phyloP scores from a whole-genome alignment of 306 rosid genomes.

The Oxytropis ochrocephala region DNA sequence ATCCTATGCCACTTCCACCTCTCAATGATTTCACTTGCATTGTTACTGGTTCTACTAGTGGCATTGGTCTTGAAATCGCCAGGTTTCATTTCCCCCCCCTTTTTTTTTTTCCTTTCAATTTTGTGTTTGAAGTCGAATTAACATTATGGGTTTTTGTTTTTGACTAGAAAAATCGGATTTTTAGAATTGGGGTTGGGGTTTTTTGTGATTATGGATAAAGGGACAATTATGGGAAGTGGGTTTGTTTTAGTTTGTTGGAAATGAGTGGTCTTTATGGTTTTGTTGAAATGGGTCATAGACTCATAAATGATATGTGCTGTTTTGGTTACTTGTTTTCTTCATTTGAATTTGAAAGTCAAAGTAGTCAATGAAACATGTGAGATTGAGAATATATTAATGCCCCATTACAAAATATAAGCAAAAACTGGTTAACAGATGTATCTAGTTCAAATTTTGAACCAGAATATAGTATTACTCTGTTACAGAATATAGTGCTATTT shows the following conservation, averaged over 20 bases:
- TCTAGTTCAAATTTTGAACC: too few species aligned
- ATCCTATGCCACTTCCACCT: slow-evolving; percentile 88
- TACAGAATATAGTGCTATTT: too few species aligned
- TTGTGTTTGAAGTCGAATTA: not conserved
- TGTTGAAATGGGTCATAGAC: not conserved
- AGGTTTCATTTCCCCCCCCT: slow-evolving; percentile 31
- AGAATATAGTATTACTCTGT: too few species aligned
- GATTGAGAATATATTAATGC: not conserved
- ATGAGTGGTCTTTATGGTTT: not conserved
- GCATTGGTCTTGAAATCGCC: slow-evolving; percentile 92
- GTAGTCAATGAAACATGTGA: not conserved
- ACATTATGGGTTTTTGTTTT: not conserved
- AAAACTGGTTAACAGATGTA: too few species aligned
- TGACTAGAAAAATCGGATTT: not conserved
- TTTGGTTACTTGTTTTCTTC: not conserved
- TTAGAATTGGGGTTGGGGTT: not conserved
- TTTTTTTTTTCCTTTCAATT: not conserved
- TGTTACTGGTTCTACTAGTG: slow-evolving; percentile 96
- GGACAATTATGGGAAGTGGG: not conserved
- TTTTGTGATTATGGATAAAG: not conserved
- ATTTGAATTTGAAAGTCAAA: not conserved
- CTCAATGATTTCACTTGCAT: slow-evolving; percentile 70
- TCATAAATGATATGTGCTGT: not conserved
- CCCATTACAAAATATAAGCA: too few species aligned
- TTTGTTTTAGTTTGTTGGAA: not conserved